Evolutionary conservation across 2,329 filamentous ascomycete species (phyloP), one percentile per base, ranked within the genome.

Genomic region (Onygenales sp.): DNA sequence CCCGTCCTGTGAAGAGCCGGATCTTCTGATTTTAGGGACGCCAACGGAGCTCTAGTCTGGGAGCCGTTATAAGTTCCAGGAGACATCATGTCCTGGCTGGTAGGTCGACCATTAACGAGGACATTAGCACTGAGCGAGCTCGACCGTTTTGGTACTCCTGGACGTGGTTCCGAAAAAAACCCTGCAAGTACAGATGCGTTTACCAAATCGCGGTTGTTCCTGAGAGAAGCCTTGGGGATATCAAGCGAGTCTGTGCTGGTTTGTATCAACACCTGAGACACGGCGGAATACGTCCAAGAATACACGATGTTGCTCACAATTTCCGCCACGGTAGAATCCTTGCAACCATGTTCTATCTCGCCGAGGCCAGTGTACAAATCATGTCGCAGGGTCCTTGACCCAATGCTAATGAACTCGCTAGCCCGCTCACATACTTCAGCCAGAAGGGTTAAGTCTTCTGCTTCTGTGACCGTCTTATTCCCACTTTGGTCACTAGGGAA

Each of bases 351-450:
- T 27, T 66, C 63, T 38, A 71, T 67, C 3, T 75, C 67, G 11
- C 71, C 66, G 52, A 85, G 74, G 38, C 85, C 83, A n/a, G 79
- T 76, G 46, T 82, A 72, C 2, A 97, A 75, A 64, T 97, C 93
- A 52, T 82, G 79, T 51, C 90, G 82, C 72, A 97, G 83, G 21
- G 90, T 82, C 51, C 87, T 82, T 2, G 89, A 87, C 39, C 89
- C 84, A 41, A 85, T 81, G 1, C 88, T 86, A 39, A 97, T 86
- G 61, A 96, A 97, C 57, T 88, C 85, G 8, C 93, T 78, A 1
- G 89, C 85, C 54, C 91, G 81, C 56, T 84, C 83, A 65, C 90
- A 95, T 32, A 96, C 82, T 64, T 97, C 90, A 1, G 89, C 86
- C n/a, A 96, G 78, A 57, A 90, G 82, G 8, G 80, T 74, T 27